Percentiles rank a stretch among this genome's conserved stretches.
These are phyloP conservation scores for Salisapilia sapeloensis DNA, from an alignment of 352 stramenopile genomes.

Conservation along the genomic window DNA sequence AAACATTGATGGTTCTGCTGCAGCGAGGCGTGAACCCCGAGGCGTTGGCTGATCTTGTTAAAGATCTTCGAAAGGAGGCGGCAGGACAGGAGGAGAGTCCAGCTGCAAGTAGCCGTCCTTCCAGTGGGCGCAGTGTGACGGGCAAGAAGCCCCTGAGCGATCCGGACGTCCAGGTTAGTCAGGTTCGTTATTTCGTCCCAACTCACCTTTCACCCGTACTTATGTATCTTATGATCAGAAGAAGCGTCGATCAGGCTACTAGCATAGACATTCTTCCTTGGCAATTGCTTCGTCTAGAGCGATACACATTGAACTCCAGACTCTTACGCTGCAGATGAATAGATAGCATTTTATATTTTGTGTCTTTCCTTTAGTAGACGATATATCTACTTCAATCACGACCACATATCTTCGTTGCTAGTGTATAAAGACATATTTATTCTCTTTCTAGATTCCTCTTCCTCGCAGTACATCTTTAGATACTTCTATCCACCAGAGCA, in stretches of 20 bases:
- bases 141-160: constrained; percentile 28
- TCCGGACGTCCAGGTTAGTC: constrained; percentile 47
- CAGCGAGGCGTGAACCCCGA: constrained; percentile 85
- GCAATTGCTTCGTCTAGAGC: too few species aligned
- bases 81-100: constrained; percentile 3
- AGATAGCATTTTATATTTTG: too few species aligned
- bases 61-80: constrained; percentile 72
- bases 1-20: constrained; percentile 74
- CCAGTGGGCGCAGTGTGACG: constrained; percentile 17
- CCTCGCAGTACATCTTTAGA: too few species aligned
- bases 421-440: too few species aligned
- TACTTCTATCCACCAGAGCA: too few species aligned
- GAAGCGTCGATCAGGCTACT: constrained; percentile 10
- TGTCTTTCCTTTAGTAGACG: too few species aligned
- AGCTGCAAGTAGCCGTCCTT: constrained; percentile 2
- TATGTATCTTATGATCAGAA: constrained; percentile 5
- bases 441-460: too few species aligned
- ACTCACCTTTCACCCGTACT: not conserved
- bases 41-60: constrained; percentile 75
- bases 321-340: too few species aligned
- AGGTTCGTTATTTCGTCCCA: constrained; percentile 22
- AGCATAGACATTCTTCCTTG: constrained; percentile 1
- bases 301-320: too few species aligned
- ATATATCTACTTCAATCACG: too few species aligned
- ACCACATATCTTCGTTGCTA: too few species aligned